Evolutionary conservation across 1,284 basidiomycete species (phyloP).

Genomic region (Marasmius fiardii): DNA sequence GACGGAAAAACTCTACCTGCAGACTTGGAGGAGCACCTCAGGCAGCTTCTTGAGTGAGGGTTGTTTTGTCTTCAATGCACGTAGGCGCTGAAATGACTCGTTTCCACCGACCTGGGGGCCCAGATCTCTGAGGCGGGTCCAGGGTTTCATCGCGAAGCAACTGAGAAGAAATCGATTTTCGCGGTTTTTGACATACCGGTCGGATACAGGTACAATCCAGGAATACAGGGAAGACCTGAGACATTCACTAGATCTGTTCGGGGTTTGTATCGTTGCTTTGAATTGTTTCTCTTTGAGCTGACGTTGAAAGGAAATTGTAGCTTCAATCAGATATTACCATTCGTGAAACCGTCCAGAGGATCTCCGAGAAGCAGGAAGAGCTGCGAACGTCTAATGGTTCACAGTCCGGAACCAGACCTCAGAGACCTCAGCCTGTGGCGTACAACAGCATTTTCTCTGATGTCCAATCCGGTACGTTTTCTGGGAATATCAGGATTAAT

Average conservation of each 20-base stretch:
- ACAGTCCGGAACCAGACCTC: too few species aligned
- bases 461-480: background rate
- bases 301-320: background rate
- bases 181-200: background rate
- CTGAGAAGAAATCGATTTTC: background rate
- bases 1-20: background rate
- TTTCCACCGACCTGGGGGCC: background rate
- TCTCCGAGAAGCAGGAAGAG: background rate
- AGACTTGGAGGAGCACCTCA: background rate
- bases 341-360: background rate
- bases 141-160: background rate
- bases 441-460: background rate
- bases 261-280: background rate
- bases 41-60: background rate
- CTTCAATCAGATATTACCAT: constrained; percentile 4
- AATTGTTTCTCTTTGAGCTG: too few species aligned
- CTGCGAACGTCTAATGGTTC: too few species aligned
- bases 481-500: background rate
- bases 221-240: background rate
- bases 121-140: background rate
- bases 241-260: background rate
- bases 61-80: background rate
- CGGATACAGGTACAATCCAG: background rate
- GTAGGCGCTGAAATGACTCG: too few species aligned
- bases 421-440: too few species aligned